These are phyloP conservation scores for Arabidopsis arenosa DNA, from an alignment of 345 rosid genomes.

Conservation along the genomic window DNA sequence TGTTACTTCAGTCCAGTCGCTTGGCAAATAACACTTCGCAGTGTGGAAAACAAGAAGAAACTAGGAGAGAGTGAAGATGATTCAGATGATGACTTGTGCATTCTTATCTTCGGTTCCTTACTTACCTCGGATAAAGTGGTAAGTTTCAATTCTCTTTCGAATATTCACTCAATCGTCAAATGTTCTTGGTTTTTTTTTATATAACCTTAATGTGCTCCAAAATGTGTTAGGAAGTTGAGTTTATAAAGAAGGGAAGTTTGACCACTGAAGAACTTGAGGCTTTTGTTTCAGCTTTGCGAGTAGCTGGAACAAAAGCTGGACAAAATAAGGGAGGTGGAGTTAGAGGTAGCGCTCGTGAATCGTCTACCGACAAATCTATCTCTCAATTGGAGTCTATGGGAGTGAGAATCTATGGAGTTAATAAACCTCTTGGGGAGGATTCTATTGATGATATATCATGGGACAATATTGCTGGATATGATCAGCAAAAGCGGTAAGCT, in stretches of 20 bases:
- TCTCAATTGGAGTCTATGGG: conserved; percentile 80
- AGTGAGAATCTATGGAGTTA: conserved; percentile 78
- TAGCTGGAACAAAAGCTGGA: conserved; percentile 63
- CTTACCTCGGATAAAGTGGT: conserved; percentile 80
- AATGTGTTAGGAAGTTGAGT: conserved; percentile 81
- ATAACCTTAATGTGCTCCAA: conserved; percentile 4
- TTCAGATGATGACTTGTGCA: conserved; percentile 65
- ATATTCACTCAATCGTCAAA: background rate
- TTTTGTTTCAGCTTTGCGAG: conserved; percentile 72
- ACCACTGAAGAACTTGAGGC: conserved; percentile 79
- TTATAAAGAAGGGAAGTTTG: conserved; percentile 82
- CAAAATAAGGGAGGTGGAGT: conserved; percentile 47
- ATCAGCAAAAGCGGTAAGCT: conserved; percentile 69
- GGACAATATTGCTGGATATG: conserved; percentile 93
- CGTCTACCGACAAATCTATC: conserved; percentile 59
- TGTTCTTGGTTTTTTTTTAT: background rate
- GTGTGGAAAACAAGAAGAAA: conserved; percentile 57
- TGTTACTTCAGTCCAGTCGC: conserved; percentile 75
- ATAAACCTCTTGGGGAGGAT: conserved; percentile 54
- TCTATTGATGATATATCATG: conserved; percentile 66
- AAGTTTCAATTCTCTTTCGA: conserved; percentile 40
- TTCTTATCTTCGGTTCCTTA: conserved; percentile 78
- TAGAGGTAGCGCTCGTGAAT: conserved; percentile 47
- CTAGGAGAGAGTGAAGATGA: conserved; percentile 42
- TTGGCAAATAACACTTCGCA: conserved; percentile 82